These are phyloP conservation scores for Diaporthe destruens DNA, from an alignment of 2,329 filamentous ascomycete genomes.

Conservation along the genomic window DNA sequence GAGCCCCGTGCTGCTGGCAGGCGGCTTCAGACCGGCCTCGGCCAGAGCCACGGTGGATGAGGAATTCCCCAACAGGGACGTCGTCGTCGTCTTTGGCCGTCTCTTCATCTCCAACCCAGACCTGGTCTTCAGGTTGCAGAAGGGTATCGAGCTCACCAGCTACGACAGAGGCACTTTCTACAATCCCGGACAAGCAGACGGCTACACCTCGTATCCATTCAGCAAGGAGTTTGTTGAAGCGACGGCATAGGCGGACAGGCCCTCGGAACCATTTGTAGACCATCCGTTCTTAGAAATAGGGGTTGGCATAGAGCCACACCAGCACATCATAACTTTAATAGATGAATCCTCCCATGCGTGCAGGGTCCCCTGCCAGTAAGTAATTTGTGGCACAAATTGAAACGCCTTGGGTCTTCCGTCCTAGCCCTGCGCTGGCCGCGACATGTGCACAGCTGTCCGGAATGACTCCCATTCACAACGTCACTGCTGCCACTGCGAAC, in stretches of 20 bases:
- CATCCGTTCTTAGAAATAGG: not conserved
- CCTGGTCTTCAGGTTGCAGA: constrained; percentile 54
- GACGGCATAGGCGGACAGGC: not conserved
- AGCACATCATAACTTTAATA: too few species aligned
- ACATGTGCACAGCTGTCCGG: constrained; percentile 4
- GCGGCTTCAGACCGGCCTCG: constrained; percentile 45
- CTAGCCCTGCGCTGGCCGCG: constrained; percentile 7
- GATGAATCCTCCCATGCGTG: too few species aligned
- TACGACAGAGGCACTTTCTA: constrained; percentile 58
- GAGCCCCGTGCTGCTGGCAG: constrained; percentile 50
- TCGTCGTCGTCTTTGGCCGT: constrained; percentile 56
- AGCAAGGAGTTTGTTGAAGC: constrained; percentile 37
- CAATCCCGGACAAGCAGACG: constrained; percentile 20
- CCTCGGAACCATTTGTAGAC: not conserved
- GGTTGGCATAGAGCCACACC: not conserved
- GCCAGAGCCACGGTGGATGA: constrained; percentile 48
- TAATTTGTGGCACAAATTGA: not conserved
- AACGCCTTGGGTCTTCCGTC: too few species aligned
- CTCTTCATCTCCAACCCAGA: constrained; percentile 60
- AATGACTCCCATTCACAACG: not conserved
- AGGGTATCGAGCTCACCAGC: constrained; percentile 52
- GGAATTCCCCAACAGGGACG: constrained; percentile 44
- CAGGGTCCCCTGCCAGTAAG: not conserved
- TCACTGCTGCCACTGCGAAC: not conserved
- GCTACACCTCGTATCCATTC: constrained; percentile 31